Percentiles rank a stretch among this genome's conserved stretches.
Conservation (phyloP, 495 filamentous ascomycete species). For the Filosporella fistucella region DNA sequence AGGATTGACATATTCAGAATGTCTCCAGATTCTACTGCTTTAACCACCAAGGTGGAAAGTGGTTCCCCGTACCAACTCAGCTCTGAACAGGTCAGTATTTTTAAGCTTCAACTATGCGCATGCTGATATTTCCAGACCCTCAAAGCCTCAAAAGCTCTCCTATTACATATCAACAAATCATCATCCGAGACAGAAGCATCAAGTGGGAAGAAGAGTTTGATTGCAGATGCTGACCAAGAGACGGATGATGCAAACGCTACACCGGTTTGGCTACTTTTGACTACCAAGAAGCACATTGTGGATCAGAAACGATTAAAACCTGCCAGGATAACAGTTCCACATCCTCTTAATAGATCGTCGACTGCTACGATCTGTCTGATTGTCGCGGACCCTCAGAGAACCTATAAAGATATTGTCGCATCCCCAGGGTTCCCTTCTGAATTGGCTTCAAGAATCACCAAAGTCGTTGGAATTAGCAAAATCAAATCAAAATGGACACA, state of each 20-base stretch:
- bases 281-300: constrained; percentile 84
- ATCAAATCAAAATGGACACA: constrained; percentile 79
- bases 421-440: constrained; percentile 69
- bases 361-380: constrained; percentile 76
- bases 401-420: constrained; percentile 82
- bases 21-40: constrained; percentile 35
- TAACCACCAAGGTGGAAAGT: constrained; percentile 44
- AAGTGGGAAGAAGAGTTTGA: constrained; percentile 66
- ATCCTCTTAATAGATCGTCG: constrained; percentile 61
- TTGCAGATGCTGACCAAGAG: constrained; percentile 56
- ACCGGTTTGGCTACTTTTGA: constrained; percentile 78
- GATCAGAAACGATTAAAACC: constrained; percentile 79
- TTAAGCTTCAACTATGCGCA: not conserved
- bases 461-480: constrained; percentile 78
- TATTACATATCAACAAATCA: constrained; percentile 66
- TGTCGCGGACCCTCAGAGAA: constrained; percentile 78
- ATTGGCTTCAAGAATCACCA: constrained; percentile 66
- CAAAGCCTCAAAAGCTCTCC: constrained; percentile 76
- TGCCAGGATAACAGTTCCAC: constrained; percentile 51
- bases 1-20: constrained; percentile 12
- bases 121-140: constrained; percentile 26
- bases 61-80: constrained; percentile 30
- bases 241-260: constrained; percentile 41
- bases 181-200: constrained; percentile 53
- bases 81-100: constrained; percentile 35